These are phyloP conservation scores for Cocos nucifera DNA, from an alignment of 176 grass and related monocot genomes.

Conservation along the genomic window DNA sequence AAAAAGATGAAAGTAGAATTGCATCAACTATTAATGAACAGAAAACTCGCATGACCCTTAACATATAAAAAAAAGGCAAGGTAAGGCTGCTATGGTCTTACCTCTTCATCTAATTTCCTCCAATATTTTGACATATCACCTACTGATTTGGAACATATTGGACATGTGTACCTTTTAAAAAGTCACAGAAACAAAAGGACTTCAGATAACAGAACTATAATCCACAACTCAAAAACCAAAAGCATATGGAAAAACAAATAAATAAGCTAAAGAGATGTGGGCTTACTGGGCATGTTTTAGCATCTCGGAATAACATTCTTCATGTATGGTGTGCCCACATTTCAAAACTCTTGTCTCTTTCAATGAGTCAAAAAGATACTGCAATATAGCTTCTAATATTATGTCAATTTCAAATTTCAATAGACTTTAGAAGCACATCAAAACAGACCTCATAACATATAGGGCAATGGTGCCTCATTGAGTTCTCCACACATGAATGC, in stretches of 20 bases:
- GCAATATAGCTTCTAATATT: constrained; percentile 24
- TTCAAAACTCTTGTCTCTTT: constrained; percentile 71
- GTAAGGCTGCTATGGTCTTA: constrained; percentile 12
- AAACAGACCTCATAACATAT: constrained; percentile 82
- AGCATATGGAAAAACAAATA: constrained; percentile 2
- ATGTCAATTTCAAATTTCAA: constrained; percentile 9
- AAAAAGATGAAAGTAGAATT: no score
- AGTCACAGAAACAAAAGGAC: constrained; percentile 24
- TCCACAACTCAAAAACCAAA: background rate
- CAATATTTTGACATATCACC: constrained; percentile 43
- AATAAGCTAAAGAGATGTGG: constrained; percentile 1
- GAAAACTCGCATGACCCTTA: no score
- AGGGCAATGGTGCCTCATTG: constrained; percentile 91
- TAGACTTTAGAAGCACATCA: constrained; percentile 15
- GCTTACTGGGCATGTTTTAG: constrained; percentile 62
- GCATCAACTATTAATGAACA: no score
- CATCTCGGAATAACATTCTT: constrained; percentile 73
- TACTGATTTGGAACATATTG: constrained; percentile 82
- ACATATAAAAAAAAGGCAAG: no score
- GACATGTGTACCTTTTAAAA: constrained; percentile 64
- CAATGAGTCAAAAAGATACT: constrained; percentile 99
- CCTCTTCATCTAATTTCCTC: constrained; percentile 81
- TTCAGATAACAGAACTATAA: constrained; percentile 13
- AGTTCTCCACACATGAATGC: constrained; percentile 88
- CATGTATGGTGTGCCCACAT: constrained; percentile 94